Conservation (phyloP, 352 stramenopile genomes). For the Pythium inflatum region DNA sequence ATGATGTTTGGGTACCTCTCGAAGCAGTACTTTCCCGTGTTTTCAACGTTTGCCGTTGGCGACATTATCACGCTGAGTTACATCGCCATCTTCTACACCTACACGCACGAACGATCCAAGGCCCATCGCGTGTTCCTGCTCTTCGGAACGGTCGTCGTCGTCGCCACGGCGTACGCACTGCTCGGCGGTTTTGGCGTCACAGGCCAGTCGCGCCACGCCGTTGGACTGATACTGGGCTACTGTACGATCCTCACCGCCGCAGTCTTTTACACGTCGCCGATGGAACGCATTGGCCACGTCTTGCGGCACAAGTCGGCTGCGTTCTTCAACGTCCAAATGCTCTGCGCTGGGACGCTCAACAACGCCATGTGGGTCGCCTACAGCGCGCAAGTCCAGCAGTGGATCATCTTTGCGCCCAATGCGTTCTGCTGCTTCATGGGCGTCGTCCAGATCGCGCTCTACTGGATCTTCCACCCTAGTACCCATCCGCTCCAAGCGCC, state of each 20-base stretch:
- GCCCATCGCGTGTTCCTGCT: slow-evolving; percentile 40
- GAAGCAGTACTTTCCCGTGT: slow-evolving; percentile 48
- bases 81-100: slow-evolving; percentile 56
- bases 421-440: slow-evolving; percentile 55
- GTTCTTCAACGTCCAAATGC: slow-evolving; percentile 70
- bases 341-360: slow-evolving; percentile 63
- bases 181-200: slow-evolving; percentile 42
- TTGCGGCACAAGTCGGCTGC: slow-evolving; percentile 54
- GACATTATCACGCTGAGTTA: slow-evolving; percentile 44
- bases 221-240: slow-evolving; percentile 44
- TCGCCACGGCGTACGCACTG: slow-evolving; percentile 45
- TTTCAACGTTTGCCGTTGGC: slow-evolving; percentile 51
- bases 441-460: slow-evolving; percentile 60
- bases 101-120: slow-evolving; percentile 33
- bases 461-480: slow-evolving; percentile 50
- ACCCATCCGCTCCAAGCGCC: no score
- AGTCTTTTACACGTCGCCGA: slow-evolving; percentile 57
- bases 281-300: slow-evolving; percentile 60
- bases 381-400: slow-evolving; percentile 51
- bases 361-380: slow-evolving; percentile 81
- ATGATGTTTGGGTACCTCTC: slow-evolving; percentile 57
- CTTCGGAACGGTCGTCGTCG: slow-evolving; percentile 24
- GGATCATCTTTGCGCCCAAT: slow-evolving; percentile 62
- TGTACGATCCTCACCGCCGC: slow-evolving; percentile 44
- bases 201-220: slow-evolving; percentile 34